phyloP scores from a whole-genome alignment of 805 yeast genomes.

The Diddensiella caesifluorescens region DNA sequence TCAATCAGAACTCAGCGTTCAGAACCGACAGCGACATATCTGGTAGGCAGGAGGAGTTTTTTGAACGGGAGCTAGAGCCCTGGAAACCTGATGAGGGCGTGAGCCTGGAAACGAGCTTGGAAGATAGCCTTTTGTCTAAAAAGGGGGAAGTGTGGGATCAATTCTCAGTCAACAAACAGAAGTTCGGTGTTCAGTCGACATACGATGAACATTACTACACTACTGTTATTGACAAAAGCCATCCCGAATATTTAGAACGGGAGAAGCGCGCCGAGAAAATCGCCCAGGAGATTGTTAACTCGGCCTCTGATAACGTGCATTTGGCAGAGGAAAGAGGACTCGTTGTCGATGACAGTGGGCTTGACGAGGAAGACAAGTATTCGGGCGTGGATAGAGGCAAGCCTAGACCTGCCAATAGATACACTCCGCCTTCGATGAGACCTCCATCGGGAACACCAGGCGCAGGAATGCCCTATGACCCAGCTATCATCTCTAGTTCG shows the following conservation, averaged over 20 bases:
- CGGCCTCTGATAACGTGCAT: constrained; percentile 61
- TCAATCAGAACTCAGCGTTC: constrained; percentile 38
- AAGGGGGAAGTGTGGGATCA: constrained; percentile 71
- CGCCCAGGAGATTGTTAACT: constrained; percentile 78
- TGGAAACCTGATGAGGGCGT: constrained; percentile 72
- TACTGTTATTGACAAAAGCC: constrained; percentile 61
- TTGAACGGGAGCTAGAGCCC: constrained; percentile 69
- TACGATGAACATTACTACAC: constrained; percentile 86
- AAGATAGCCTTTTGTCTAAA: constrained; percentile 26
- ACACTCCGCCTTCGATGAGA: constrained; percentile 27
- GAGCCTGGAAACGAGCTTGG: constrained; percentile 31
- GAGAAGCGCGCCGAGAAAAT: constrained; percentile 66
- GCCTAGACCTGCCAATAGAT: constrained; percentile 11
- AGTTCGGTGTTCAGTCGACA: constrained; percentile 82
- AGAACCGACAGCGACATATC: constrained; percentile 86
- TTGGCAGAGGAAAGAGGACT: constrained; percentile 89
- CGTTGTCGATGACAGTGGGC: constrained; percentile 68
- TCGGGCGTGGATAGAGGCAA: constrained; percentile 73
- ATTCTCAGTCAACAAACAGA: constrained; percentile 81
- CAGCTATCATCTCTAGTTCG: constrained; percentile 51
- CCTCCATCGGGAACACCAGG: constrained; percentile 21
- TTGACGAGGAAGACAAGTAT: constrained; percentile 94
- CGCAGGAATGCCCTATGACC: constrained; percentile 46
- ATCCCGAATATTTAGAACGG: constrained; percentile 66
- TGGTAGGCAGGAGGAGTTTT: constrained; percentile 35